Conservation (phyloP, 257 asterid genomes). For the Salvia splendens region DNA sequence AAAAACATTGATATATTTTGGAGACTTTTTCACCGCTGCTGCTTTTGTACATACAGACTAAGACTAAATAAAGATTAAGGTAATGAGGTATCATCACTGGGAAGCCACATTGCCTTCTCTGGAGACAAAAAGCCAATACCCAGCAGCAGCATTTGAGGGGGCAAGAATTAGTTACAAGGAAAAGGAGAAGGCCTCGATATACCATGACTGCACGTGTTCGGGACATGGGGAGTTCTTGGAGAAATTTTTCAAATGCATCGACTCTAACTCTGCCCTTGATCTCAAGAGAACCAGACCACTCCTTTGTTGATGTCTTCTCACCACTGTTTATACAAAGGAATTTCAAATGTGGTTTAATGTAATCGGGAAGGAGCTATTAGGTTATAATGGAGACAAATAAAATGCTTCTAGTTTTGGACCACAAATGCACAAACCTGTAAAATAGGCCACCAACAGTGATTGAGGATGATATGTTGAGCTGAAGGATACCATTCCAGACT, state of each 20-base stretch:
- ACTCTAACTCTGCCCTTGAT: slow-evolving; percentile 93
- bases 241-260: slow-evolving; percentile 88
- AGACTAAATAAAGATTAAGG: slow-evolving; percentile 32
- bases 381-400: too few relatives aligned
- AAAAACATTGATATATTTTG: slow-evolving; percentile 32
- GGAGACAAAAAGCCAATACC: slow-evolving; percentile 42
- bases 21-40: slow-evolving; percentile 28
- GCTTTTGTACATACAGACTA: slow-evolving; percentile 40
- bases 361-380: too few relatives aligned
- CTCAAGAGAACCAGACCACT: slow-evolving; percentile 86
- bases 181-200: slow-evolving; percentile 63
- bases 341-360: too few relatives aligned
- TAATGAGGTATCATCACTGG: slow-evolving; percentile 23
- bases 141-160: slow-evolving; percentile 22
- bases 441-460: slow-evolving; percentile 61
- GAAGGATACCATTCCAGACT: slow-evolving; percentile 77
- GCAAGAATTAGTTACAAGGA: slow-evolving; percentile 42
- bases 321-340: slow-evolving; percentile 53
- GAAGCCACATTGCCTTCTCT: slow-evolving; percentile 34
- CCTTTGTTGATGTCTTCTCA: slow-evolving; percentile 73
- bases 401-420: too few relatives aligned
- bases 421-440: slow-evolving; percentile 58
- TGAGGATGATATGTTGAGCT: slow-evolving; percentile 59
- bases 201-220: slow-evolving; percentile 99
- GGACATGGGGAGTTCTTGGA: slow-evolving; percentile 88